These are phyloP conservation scores for Quercus bicolor DNA, from an alignment of 306 rosid genomes.

Conservation along the genomic window DNA sequence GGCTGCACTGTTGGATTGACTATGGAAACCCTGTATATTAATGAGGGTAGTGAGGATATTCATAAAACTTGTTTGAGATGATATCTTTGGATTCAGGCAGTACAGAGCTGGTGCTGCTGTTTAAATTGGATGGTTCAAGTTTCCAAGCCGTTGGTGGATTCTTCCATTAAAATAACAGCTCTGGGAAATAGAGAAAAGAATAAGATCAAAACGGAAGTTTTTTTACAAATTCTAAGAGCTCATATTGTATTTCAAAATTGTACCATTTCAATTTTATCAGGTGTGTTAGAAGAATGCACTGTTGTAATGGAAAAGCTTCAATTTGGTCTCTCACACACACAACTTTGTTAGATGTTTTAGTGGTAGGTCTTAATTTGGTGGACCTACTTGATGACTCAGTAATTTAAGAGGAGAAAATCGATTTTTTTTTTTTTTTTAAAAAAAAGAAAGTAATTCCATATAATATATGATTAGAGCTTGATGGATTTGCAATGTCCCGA, in stretches of 20 bases:
- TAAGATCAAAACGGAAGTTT: background rate
- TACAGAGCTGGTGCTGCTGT: constrained; percentile 6
- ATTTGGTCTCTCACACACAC: background rate
- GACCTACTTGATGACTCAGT: no score
- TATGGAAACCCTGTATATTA: background rate
- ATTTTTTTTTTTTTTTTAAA: no score
- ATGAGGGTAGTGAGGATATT: background rate
- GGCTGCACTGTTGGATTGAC: background rate
- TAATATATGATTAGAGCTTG: no score
- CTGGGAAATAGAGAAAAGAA: background rate
- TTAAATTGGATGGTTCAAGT: constrained; percentile 7
- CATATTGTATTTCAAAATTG: background rate
- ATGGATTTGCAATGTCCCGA: no score
- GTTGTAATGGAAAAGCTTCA: background rate
- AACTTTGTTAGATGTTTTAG: no score
- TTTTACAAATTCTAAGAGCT: background rate
- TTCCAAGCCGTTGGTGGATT: background rate
- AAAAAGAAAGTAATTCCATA: no score
- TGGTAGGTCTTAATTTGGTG: no score
- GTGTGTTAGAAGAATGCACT: no score
- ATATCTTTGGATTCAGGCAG: background rate
- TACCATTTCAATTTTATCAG: background rate
- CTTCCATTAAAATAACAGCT: constrained; percentile 13
- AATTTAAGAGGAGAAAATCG: no score
- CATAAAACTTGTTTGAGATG: background rate